Percentiles rank a stretch among this genome's conserved stretches.
phyloP scores from a whole-genome alignment of 2,329 filamentous ascomycete genomes.

The Fusarium nurragi region DNA sequence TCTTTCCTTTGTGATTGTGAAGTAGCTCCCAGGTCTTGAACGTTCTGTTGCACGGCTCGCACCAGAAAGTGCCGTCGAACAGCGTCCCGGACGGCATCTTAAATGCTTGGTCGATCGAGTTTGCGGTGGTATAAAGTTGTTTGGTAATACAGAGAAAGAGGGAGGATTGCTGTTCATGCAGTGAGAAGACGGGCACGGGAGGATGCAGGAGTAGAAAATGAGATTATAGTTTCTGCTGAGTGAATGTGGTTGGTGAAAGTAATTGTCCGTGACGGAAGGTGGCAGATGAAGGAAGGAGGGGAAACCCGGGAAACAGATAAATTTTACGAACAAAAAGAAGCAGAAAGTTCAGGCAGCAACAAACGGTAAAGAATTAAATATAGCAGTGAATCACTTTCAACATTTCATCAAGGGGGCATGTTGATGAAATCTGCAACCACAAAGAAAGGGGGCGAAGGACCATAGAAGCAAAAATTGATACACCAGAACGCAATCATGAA shows the following conservation, averaged over 20 bases:
- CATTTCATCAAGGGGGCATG: background rate
- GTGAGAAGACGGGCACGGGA: background rate
- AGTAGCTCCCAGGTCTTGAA: slow-evolving; percentile 44
- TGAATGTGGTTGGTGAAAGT: background rate
- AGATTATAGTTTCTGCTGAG: background rate
- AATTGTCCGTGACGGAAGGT: background rate
- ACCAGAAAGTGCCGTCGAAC: slow-evolving; percentile 35
- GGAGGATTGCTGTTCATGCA: background rate
- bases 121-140: background rate
- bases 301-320: background rate
- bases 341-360: background rate
- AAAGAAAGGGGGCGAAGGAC: background rate
- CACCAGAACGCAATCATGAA: background rate
- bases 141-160: background rate
- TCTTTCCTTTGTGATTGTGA: slow-evolving; percentile 46
- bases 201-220: background rate
- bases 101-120: background rate
- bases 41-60: slow-evolving; percentile 44
- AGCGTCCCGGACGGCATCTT: slow-evolving; percentile 30
- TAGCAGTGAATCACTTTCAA: background rate
- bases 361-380: background rate
- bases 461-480: background rate
- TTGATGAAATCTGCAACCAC: background rate
- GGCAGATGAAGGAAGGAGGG: background rate
- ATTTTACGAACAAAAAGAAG: background rate